Percentiles rank a stretch among this genome's conserved stretches.
phyloP scores from a whole-genome alignment of 306 rosid genomes.

The Glycine latifolia region DNA sequence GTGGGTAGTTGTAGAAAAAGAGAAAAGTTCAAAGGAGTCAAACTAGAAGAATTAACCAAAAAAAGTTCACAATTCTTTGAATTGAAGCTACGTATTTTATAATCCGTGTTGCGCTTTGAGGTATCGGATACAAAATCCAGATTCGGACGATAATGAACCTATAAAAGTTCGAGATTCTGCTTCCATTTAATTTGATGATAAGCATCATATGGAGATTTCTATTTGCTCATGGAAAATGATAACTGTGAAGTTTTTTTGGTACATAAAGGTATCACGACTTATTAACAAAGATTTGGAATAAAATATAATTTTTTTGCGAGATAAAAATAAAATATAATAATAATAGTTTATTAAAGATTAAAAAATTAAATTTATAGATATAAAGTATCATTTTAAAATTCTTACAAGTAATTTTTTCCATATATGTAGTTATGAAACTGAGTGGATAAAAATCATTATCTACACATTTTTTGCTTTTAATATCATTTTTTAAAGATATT shows the following conservation, averaged over 20 bases:
- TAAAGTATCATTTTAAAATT: background rate
- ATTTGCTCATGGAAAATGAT: slow-evolving; percentile 2
- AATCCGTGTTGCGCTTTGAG: background rate
- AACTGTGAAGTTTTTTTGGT: background rate
- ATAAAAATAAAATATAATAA: background rate
- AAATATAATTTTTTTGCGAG: background rate
- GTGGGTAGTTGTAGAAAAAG: slow-evolving; percentile 30
- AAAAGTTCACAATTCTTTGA: slow-evolving; percentile 16
- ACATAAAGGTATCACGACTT: background rate
- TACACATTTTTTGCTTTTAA: too few relatives aligned
- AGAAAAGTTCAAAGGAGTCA: slow-evolving; percentile 19
- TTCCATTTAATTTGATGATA: slow-evolving; percentile 6
- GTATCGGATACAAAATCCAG: slow-evolving; percentile 35
- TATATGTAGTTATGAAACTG: too few relatives aligned
- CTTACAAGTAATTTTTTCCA: too few relatives aligned
- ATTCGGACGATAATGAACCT: slow-evolving; percentile 29
- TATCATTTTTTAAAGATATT: too few relatives aligned
- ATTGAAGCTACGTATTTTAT: background rate
- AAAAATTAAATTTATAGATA: background rate
- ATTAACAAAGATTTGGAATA: background rate
- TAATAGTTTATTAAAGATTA: background rate
- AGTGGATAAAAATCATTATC: too few relatives aligned
- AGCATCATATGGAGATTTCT: background rate
- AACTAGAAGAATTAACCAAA: slow-evolving; percentile 5
- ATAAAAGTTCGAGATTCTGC: background rate